These are phyloP conservation scores for Anisodus tanguticus DNA, from an alignment of 257 asterid species.

Conservation along the genomic window DNA sequence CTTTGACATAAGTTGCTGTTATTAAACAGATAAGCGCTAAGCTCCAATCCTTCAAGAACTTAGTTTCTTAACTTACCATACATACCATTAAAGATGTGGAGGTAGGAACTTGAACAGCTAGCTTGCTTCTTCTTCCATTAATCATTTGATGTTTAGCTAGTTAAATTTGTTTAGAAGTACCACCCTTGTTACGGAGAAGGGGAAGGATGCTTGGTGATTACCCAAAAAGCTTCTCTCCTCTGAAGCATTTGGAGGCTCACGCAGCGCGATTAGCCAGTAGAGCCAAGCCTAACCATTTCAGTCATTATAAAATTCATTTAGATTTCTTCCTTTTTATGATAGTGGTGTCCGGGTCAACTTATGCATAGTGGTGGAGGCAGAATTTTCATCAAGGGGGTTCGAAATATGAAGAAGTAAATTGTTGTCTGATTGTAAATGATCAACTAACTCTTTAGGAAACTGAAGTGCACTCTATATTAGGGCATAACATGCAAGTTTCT, in stretches of 20 bases:
- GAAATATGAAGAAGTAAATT: no score
- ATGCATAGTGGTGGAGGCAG: no score
- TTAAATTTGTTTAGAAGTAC: constrained; percentile 17
- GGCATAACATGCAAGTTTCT: not conserved
- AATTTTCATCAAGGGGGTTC: no score
- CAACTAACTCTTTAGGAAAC: not conserved
- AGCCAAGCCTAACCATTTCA: constrained; percentile 17
- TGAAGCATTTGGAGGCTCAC: constrained; percentile 18
- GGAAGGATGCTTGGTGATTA: constrained; percentile 14
- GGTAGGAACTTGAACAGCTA: constrained; percentile 9
- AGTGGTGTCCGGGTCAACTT: constrained; percentile 4
- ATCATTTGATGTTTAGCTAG: constrained; percentile 22
- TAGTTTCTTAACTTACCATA: constrained; percentile 14
- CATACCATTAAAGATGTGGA: constrained; percentile 9
- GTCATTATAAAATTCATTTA: not conserved
- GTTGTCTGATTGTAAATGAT: not conserved
- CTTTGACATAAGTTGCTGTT: not conserved
- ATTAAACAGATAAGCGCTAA: not conserved
- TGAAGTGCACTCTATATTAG: not conserved
- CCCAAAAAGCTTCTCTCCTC: constrained; percentile 15
- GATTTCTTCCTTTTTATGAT: not conserved
- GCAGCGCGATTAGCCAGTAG: not conserved
- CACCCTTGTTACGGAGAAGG: not conserved
- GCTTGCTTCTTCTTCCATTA: constrained; percentile 8
- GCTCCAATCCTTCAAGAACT: constrained; percentile 21